A percentile compares a stretch with the other conserved stretches of the same genome.
phyloP scores from a whole-genome alignment of 768 basidiomycete genomes.

The Mycena olivaceomarginata region DNA sequence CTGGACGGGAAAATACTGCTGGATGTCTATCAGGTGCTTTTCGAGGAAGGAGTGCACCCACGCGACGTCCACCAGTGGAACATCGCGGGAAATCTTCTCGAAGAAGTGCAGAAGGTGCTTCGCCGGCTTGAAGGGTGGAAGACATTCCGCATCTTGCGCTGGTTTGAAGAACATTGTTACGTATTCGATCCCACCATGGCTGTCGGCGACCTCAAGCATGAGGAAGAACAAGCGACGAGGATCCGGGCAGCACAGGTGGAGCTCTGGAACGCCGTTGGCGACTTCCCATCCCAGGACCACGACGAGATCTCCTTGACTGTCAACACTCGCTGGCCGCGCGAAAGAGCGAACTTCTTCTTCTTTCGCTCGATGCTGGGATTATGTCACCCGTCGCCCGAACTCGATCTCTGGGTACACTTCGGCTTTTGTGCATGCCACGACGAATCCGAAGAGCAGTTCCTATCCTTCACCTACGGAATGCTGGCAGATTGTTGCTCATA shows the following conservation, averaged over 20 bases:
- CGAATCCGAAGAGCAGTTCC: constrained; percentile 33
- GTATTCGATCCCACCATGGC: too few species aligned
- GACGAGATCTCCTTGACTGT: neutral
- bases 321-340: constrained; percentile 8
- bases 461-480: constrained; percentile 43
- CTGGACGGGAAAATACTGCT: constrained; percentile 45
- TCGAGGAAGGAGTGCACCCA: constrained; percentile 40
- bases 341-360: constrained; percentile 15
- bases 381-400: constrained; percentile 22
- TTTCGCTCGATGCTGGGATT: constrained; percentile 18
- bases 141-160: neutral
- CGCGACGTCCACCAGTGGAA: constrained; percentile 49
- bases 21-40: constrained; percentile 37
- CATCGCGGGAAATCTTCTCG: constrained; percentile 42
- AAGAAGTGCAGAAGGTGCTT: constrained; percentile 48
- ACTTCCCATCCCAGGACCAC: too few species aligned
- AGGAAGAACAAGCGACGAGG: too few species aligned
- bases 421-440: constrained; percentile 46
- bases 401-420: constrained; percentile 40
- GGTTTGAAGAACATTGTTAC: too few species aligned
- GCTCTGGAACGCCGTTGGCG: too few species aligned
- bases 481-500: constrained; percentile 57
- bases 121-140: constrained; percentile 23
- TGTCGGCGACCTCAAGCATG: neutral
- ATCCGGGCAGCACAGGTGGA: too few species aligned